Conservation (phyloP, 371 early-diverging fungal species). For the Mycotypha africana region DNA sequence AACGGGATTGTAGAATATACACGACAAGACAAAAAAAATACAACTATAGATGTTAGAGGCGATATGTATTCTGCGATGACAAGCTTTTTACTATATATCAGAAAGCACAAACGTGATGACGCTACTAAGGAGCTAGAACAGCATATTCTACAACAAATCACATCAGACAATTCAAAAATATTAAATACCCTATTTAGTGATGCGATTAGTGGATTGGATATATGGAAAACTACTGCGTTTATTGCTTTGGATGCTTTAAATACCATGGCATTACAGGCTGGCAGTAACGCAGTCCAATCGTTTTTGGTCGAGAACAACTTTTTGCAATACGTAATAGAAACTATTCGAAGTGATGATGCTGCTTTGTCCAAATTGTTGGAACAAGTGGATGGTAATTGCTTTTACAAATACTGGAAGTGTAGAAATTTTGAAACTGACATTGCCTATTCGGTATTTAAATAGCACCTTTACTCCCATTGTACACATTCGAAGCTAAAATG, state of each 20-base stretch:
- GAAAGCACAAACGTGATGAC: slow-evolving; percentile 3
- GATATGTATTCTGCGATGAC: slow-evolving; percentile 79
- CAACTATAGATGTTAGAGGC: slow-evolving; percentile 66
- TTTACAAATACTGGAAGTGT: no score
- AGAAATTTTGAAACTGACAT: no score
- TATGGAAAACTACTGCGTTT: slow-evolving; percentile 86
- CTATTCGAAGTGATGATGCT: slow-evolving; percentile 63
- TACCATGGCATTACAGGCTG: slow-evolving; percentile 43
- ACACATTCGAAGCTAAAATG: slow-evolving; percentile 83
- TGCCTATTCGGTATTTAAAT: not conserved
- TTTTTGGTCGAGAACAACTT: slow-evolving; percentile 67
- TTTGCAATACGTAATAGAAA: slow-evolving; percentile 58
- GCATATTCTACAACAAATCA: slow-evolving; percentile 30
- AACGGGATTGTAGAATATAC: slow-evolving; percentile 65
- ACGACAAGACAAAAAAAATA: slow-evolving; percentile 39
- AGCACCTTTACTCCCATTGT: slow-evolving; percentile 52
- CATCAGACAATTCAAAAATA: slow-evolving; percentile 58
- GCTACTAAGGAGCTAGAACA: slow-evolving; percentile 15
- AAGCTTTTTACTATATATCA: slow-evolving; percentile 53
- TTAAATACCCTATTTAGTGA: slow-evolving; percentile 72
- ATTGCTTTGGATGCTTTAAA: slow-evolving; percentile 69
- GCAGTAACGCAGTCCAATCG: slow-evolving; percentile 50
- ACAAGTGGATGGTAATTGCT: slow-evolving; percentile 45
- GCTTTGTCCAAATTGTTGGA: slow-evolving; percentile 56
- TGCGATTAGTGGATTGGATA: slow-evolving; percentile 73